phyloP scores from a whole-genome alignment of 192 early-diverging fungal genomes.

The Coemansia sp. region DNA sequence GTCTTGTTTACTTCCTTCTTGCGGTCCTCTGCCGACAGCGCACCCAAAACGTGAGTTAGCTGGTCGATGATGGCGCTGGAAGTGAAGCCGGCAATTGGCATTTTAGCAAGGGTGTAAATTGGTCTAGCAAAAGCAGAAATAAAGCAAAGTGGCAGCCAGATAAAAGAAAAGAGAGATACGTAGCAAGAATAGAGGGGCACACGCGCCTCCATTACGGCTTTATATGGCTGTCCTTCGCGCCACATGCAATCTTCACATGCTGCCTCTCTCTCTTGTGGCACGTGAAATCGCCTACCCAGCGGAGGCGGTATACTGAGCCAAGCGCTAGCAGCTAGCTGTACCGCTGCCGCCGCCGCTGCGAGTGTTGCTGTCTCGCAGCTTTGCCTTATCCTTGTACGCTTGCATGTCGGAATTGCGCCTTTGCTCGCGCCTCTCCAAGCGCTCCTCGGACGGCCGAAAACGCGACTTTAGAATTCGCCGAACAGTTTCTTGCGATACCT shows the following conservation, averaged over 20 bases:
- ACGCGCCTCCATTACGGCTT: no score
- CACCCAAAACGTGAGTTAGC: slow-evolving; percentile 30
- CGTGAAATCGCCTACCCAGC: not conserved
- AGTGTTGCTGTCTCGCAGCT: not conserved
- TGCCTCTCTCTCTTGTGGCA: no score
- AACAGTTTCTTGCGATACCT: slow-evolving; percentile 57
- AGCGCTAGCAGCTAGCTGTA: not conserved
- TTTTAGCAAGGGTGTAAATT: slow-evolving; percentile 8
- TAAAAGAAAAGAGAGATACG: not conserved
- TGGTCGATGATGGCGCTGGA: slow-evolving; percentile 53
- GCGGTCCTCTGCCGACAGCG: slow-evolving; percentile 48
- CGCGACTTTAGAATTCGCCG: slow-evolving; percentile 60
- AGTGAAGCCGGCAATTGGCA: slow-evolving; percentile 44
- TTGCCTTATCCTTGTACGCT: slow-evolving; percentile 12
- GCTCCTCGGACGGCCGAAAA: slow-evolving; percentile 35
- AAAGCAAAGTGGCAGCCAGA: not conserved
- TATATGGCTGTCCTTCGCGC: no score
- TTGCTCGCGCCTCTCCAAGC: slow-evolving; percentile 41
- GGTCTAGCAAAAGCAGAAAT: not conserved
- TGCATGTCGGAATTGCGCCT: slow-evolving; percentile 46
- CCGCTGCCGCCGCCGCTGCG: not conserved
- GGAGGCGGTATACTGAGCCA: not conserved
- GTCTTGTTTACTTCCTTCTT: slow-evolving; percentile 48
- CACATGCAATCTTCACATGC: no score
- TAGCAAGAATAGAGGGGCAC: not conserved